Percentiles rank a stretch among this genome's conserved stretches.
These are phyloP conservation scores for Aureobasidium namibiae DNA, from an alignment of 2,329 filamentous ascomycete genomes.

Conservation along the genomic window DNA sequence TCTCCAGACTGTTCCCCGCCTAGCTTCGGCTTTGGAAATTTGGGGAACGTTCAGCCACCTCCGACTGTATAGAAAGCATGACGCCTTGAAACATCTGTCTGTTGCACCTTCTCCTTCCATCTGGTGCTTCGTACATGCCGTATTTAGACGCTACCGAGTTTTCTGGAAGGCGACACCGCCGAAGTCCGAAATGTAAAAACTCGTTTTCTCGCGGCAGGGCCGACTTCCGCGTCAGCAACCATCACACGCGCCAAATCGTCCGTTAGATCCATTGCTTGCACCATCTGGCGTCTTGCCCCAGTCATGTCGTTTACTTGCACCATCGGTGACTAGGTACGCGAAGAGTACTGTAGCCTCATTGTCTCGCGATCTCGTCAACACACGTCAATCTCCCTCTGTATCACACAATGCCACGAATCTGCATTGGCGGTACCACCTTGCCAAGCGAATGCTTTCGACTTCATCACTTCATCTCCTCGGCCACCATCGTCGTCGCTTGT, in stretches of 20 bases:
- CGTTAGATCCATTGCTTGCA: neutral
- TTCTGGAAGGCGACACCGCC: neutral
- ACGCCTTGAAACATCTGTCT: slow-evolving; percentile 3
- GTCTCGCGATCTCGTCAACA: neutral
- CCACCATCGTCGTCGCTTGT: neutral
- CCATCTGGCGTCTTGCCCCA: neutral
- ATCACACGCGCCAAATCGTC: neutral
- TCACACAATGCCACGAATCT: neutral
- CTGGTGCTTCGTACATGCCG: neutral
- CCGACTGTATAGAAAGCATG: neutral
- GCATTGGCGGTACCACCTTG: neutral
- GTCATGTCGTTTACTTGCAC: neutral
- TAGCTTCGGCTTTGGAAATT: slow-evolving; percentile 7
- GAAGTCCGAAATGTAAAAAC: neutral
- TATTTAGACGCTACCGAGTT: neutral
- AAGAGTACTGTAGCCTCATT: neutral
- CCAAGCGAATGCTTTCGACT: neutral
- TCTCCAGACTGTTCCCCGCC: neutral
- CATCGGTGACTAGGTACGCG: neutral
- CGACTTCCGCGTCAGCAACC: slow-evolving; percentile 5
- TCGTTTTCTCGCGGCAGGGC: neutral
- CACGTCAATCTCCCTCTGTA: slow-evolving; percentile 1
- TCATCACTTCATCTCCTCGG: slow-evolving; percentile 3
- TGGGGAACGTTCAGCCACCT: neutral
- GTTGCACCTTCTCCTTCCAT: slow-evolving; percentile 2